Base-by-base conservation (phyloP, 306 rosid species). In the Arachis hypogaea region DNA sequence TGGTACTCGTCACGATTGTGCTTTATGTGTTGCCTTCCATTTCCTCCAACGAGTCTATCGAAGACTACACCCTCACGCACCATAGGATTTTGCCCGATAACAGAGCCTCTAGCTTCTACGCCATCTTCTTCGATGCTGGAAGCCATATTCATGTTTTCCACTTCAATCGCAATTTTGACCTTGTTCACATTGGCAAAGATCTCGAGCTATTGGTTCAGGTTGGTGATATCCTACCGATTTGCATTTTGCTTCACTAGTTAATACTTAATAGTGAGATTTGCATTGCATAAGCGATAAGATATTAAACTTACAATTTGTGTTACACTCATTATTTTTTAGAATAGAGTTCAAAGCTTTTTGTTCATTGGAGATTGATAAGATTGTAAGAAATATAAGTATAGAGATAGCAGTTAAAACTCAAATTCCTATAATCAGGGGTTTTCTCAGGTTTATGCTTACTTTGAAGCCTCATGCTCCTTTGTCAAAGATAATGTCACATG, bases 101-200 rank as follows among this genome's bases (percentile, higher is more conserved):
- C 16, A 16, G 16, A 16, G 16, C 16, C 16, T 16, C 16, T 16
- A 16, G 16, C 16, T 16, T 16, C 16, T 16, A 16, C 16, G 16
- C 16, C 16, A 16, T 16, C 16, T 16, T 16, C 16, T 66, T 94
- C 71, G 99, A 94, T 42, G 99, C 99, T 30, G 98, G 99, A 5
- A 94, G 99, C 86, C 99, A 97, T 14, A 96, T 94, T 61, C 99
- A 94, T 52, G 99, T 94, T 59, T 94, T 88, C 71, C 81, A 84
- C 62, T 94, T 94, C 55, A 96, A 94, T 41, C 78, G 71, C n/a
- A 79, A 82, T 36, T 86, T 90, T 28, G 89, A 94, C 82, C 99
- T 94, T 60, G 82, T 92, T 59, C 95, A 90, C 77, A 92, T 94
- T 72, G 99, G 98, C 71, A 85, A 86, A 68, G 96, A 86, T 80